phyloP scores from a whole-genome alignment of 495 filamentous ascomycete genomes.

The Xylaria grammica region DNA sequence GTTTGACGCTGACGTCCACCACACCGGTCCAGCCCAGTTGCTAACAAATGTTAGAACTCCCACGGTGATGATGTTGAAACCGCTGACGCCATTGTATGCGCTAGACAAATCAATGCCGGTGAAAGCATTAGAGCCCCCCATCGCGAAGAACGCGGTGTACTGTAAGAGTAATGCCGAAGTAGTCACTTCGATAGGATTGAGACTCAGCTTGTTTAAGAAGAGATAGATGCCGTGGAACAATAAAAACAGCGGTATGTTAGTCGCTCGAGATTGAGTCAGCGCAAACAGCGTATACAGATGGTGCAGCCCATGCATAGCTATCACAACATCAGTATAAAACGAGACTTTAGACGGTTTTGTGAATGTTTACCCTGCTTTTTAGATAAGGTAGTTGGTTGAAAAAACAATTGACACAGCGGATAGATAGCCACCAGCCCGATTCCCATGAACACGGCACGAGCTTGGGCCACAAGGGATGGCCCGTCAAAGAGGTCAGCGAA shows the following conservation, averaged over 20 bases:
- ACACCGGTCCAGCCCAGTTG: constrained; percentile 93
- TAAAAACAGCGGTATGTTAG: constrained; percentile 84
- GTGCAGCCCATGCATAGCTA: constrained; percentile 58
- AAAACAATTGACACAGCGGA: constrained; percentile 36
- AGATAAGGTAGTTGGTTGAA: constrained; percentile 27
- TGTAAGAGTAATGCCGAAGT: constrained; percentile 71
- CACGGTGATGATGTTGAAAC: constrained; percentile 70
- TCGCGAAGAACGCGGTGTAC: constrained; percentile 83
- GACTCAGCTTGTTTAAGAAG: constrained; percentile 53
- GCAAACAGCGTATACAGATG: constrained; percentile 77
- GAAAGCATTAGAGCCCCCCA: constrained; percentile 90
- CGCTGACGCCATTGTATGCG: constrained; percentile 80
- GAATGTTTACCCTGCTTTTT: constrained; percentile 33
- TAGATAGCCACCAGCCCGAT: constrained; percentile 50
- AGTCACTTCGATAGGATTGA: constrained; percentile 61
- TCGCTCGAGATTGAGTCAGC: constrained; percentile 81
- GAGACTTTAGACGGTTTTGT: background rate
- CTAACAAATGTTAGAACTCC: constrained; percentile 80
- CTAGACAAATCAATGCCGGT: constrained; percentile 83
- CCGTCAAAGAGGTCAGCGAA: constrained; percentile 51
- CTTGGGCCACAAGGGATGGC: constrained; percentile 55
- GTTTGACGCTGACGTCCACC: constrained; percentile 72
- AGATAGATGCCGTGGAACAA: constrained; percentile 66
- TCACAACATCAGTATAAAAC: constrained; percentile 27
- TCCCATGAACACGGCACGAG: constrained; percentile 59